Evolutionary conservation across 2,329 filamentous ascomycete genomes (phyloP), one percentile per base, ranked within the genome.

Genomic region (Plenodomus tracheiphilus): DNA sequence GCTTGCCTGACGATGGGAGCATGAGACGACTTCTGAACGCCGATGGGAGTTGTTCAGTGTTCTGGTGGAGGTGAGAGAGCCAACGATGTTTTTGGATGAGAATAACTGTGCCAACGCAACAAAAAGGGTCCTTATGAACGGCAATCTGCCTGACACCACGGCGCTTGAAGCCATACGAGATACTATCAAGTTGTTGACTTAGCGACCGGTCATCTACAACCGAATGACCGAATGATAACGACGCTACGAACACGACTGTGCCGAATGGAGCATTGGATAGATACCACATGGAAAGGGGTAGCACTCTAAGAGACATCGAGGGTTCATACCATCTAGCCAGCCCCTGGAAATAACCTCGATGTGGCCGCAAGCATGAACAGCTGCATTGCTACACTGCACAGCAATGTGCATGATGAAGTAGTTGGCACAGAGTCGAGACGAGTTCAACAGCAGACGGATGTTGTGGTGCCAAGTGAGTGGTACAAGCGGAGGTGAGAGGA

Each of bases 1-100:
- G 53, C n/a, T 22, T 59, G 22, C 32, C 42, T 1, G 49, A 43
- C 2, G 56, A 64, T 44, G 56, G 58, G 13, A 64, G 59, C 22
- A 65, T 58, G 58, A 53, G 69, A 39, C 61, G 69, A 4, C 17
- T 67, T n/a, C 43, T 69, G 30, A 71, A 64, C 39, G 53, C 53
- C 5, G 69, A 71, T 49, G 69, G 69, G 15, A 65, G 62, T 4
- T 67, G 55, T 39, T 62, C 59, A 2, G 64, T 70, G 6, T 71
- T 71, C 38, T 71, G 69, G 68, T 71, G 66, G 63, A 65, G 51
- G 48, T 70, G 59, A 70, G 41, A 32, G 18, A 39, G 15, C 30
- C 17, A 39, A 11, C 15, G 13, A 10, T 32, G 28, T 32, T 32
- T 8, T 32, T 36, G 8, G n/a, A 18, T 18, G 21, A 17, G 17